Conservation (phyloP, 2,329 filamentous ascomycete species). For the Didymella sp. region DNA sequence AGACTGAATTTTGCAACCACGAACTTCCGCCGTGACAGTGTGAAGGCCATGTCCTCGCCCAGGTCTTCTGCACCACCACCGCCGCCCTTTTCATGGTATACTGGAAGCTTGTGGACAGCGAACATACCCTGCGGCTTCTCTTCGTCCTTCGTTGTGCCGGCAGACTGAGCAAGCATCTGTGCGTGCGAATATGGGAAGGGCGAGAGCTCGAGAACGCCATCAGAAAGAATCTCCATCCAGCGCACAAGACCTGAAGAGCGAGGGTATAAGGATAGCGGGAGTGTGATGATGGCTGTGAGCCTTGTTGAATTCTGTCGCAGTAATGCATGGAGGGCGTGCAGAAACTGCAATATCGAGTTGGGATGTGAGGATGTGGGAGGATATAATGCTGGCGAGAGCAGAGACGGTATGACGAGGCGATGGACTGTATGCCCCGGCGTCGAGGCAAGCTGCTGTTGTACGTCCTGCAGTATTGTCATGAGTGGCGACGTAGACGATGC, state of each 20-base stretch:
- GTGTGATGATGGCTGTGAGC: constrained; percentile 74
- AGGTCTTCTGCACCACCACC: constrained; percentile 69
- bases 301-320: constrained; percentile 71
- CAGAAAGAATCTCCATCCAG: constrained; percentile 84
- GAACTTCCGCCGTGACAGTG: constrained; percentile 81
- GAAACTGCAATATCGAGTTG: constrained; percentile 75
- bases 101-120: constrained; percentile 79
- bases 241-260: constrained; percentile 76
- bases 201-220: constrained; percentile 86
- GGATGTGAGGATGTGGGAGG: constrained; percentile 73
- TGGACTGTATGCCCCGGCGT: constrained; percentile 69
- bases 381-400: constrained; percentile 88
- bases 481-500: constrained; percentile 65
- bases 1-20: constrained; percentile 88
- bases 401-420: constrained; percentile 80
- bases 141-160: constrained; percentile 64
- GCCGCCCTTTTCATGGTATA: constrained; percentile 88
- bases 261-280: constrained; percentile 82
- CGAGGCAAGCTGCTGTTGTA: constrained; percentile 61
- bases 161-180: constrained; percentile 57
- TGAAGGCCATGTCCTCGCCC: constrained; percentile 89
- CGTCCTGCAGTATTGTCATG: constrained; percentile 67
- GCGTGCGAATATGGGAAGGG: constrained; percentile 68
- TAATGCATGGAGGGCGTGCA: constrained; percentile 78
- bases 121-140: constrained; percentile 87